Base-by-base conservation (phyloP, 345 rosid genomes). In the Gossypium sturtianum region DNA sequence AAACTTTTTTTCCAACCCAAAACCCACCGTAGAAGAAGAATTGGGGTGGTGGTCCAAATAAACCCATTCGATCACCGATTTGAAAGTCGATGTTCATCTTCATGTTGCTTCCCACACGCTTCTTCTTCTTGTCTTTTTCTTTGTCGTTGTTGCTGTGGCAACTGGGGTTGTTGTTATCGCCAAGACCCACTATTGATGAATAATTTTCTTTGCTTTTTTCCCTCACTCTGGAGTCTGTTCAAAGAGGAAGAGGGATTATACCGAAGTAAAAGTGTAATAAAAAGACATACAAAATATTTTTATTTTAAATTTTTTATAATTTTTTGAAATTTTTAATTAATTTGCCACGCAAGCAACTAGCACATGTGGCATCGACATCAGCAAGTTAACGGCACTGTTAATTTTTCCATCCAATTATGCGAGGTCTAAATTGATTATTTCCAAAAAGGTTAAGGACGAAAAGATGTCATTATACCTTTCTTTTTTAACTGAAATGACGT, bases 61-160 rank as follows among this genome's bases (percentile, higher is more conserved):
- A 43, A 82, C 83, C 97, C 99, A 95, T 75, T 93, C 96, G 3
- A 15, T 76, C 15, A 95, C 89, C 8, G 88, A 83, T 69, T 83
- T 87, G 66, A 81, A 80, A 74, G 98, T 96, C 15, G 83, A 41
- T 49, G 81, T 20, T 85, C 89, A 85, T 84, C 90, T 87, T 90
- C 85, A 73, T 88, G 85, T 84, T 89, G 78, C 78, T 76, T 20
- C 93, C 92, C 12, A 93, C 89, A 4, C 89, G 87, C 84, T 94
- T 94, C 87, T 86, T 90, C 86, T 88, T 94, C 85, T 80, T 85
- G 80, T 82, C 88, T 75, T 80, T 87, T 85, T 82, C 73, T 79
- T 82, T 25, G 70, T 62, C 75, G 38, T 79, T 84, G 65, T 60
- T 27, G 38, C 38, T 34, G 38, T 73, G 68, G n/a, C 29, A 48